Percentiles rank a stretch among this genome's conserved stretches.
Evolutionary conservation across 2,329 filamentous ascomycete genomes (phyloP).

Genomic region (Xylariaceae sp.): DNA sequence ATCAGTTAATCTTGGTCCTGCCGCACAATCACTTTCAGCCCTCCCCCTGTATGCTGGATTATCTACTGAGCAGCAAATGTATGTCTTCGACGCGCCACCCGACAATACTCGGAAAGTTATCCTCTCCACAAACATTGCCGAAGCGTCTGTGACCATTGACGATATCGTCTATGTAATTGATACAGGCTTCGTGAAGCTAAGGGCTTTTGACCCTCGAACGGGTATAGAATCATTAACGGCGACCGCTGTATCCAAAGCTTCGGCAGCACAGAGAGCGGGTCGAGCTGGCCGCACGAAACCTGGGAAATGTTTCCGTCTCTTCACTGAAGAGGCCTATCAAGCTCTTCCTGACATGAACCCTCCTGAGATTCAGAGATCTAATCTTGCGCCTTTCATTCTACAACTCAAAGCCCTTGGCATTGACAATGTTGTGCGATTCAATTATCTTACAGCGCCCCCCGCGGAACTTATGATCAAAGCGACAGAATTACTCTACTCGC

Average conservation of each 20-base stretch:
- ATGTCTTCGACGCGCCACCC: constrained; percentile 82
- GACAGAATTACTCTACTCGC: constrained; percentile 80
- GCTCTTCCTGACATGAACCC: constrained; percentile 68
- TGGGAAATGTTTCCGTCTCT: constrained; percentile 92
- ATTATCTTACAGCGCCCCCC: constrained; percentile 83
- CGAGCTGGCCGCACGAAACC: constrained; percentile 84
- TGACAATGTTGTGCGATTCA: constrained; percentile 88
- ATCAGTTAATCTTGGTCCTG: constrained; percentile 59
- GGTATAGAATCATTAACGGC: constrained; percentile 86
- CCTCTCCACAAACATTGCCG: constrained; percentile 91
- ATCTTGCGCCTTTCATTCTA: constrained; percentile 81
- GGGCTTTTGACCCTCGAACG: constrained; percentile 78
- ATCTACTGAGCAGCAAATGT: constrained; percentile 88
- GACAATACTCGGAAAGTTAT: constrained; percentile 87
- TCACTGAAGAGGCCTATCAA: constrained; percentile 72
- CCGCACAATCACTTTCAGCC: constrained; percentile 60
- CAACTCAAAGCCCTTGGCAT: constrained; percentile 94
- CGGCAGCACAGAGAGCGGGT: constrained; percentile 86
- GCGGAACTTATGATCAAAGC: constrained; percentile 81
- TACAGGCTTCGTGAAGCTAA: constrained; percentile 84
- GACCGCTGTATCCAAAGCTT: constrained; percentile 82
- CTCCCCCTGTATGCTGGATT: constrained; percentile 88
- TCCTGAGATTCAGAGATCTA: constrained; percentile 89
- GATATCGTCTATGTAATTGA: constrained; percentile 91
- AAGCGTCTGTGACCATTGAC: constrained; percentile 92